These are phyloP conservation scores for Sporisorium graminicola DNA, from an alignment of 1,284 basidiomycete genomes.

Conservation along the genomic window DNA sequence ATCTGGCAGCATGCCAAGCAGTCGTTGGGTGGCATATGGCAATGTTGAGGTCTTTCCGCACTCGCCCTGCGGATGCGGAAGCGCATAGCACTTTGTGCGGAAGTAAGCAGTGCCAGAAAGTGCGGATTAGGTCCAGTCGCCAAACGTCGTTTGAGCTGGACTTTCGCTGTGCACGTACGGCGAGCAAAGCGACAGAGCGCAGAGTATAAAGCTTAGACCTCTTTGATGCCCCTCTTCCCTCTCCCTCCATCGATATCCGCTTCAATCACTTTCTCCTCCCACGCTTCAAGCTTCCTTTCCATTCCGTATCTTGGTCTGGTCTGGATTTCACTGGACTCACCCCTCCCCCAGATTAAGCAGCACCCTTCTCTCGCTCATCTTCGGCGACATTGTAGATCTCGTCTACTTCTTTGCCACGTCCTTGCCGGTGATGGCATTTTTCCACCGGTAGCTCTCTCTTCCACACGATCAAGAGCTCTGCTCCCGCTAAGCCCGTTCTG, in stretches of 20 bases:
- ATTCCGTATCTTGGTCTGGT: not conserved
- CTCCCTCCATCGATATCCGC: not conserved
- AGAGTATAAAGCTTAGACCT: conserved; percentile 10
- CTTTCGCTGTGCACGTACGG: not conserved
- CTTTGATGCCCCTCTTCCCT: not conserved
- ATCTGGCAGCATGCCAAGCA: not conserved
- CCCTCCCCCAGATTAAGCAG: not conserved
- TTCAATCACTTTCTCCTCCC: not conserved
- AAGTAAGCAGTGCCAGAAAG: not conserved
- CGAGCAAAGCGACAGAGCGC: not conserved
- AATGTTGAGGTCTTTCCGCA: not conserved
- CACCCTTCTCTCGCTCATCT: not conserved
- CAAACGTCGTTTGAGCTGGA: not conserved
- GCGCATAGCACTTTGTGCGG: not conserved
- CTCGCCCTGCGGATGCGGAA: not conserved
- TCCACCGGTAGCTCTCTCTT: conserved; percentile 2
- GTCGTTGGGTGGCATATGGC: not conserved
- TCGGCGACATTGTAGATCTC: not conserved
- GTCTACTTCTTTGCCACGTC: not conserved
- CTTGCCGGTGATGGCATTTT: conserved; percentile 8
- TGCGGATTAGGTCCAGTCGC: conserved; percentile 9
- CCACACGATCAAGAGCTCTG: not conserved
- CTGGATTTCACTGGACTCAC: not conserved
- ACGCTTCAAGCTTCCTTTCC: not conserved
- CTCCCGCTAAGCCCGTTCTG: not conserved